phyloP scores from a whole-genome alignment of 129 eudicot species.

The Flaveria sonorensis region DNA sequence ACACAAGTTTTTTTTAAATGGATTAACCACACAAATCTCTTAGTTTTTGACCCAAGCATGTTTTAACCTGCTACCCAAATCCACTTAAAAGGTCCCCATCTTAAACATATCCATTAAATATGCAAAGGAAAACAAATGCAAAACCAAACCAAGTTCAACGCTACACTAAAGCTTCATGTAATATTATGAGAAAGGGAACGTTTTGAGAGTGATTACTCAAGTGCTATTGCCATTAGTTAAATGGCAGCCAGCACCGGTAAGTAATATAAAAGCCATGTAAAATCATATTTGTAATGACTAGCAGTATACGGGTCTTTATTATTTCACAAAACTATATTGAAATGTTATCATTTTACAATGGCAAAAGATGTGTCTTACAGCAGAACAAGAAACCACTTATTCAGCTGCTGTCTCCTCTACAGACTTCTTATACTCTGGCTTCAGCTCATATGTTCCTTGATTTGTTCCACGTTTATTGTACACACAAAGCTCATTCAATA shows the following conservation, averaged over 20 bases:
- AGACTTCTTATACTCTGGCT: slow-evolving; percentile 85
- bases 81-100: too few relatives aligned
- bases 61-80: background rate
- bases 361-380: background rate
- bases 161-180: background rate
- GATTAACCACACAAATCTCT: too few relatives aligned
- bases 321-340: background rate
- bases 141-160: background rate
- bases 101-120: too few relatives aligned
- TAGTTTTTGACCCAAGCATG: background rate
- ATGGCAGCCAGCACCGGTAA: background rate
- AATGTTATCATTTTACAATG: slow-evolving; percentile 11
- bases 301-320: slow-evolving; percentile 1
- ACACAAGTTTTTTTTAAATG: too few relatives aligned
- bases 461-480: slow-evolving; percentile 86
- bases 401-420: slow-evolving; percentile 71
- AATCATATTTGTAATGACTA: background rate
- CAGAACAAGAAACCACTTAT: slow-evolving; percentile 21
- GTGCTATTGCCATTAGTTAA: background rate
- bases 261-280: background rate
- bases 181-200: background rate
- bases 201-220: background rate
- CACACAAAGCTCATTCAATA: slow-evolving; percentile 72
- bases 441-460: slow-evolving; percentile 86
- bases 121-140: too few relatives aligned